These are phyloP conservation scores for Penicillium polonicum DNA, from an alignment of 2,329 filamentous ascomycete genomes.

Conservation along the genomic window DNA sequence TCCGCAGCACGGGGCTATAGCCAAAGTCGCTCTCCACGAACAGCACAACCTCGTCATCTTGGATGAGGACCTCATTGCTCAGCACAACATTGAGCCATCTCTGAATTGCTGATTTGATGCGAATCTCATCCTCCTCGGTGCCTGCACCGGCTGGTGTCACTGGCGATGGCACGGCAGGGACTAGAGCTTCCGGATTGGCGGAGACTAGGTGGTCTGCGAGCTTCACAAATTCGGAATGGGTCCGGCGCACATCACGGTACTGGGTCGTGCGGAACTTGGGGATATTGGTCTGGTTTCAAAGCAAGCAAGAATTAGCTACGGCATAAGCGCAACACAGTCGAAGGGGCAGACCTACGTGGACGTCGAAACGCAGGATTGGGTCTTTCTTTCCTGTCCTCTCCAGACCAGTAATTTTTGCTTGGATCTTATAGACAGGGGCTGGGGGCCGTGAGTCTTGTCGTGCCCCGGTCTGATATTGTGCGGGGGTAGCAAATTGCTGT, in stretches of 20 bases:
- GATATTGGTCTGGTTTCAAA: constrained; percentile 76
- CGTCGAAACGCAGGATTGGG: constrained; percentile 89
- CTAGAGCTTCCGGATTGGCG: constrained; percentile 92
- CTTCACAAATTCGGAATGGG: constrained; percentile 94
- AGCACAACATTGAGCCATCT: constrained; percentile 95
- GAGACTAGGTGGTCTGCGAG: constrained; percentile 95
- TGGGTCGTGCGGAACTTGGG: constrained; percentile 96
- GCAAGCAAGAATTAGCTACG: constrained; percentile 7
- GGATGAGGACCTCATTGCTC: constrained; percentile 85
- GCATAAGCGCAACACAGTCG: neutral
- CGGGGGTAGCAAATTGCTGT: constrained; percentile 44
- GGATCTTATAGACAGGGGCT: constrained; percentile 75
- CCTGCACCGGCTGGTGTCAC: constrained; percentile 90
- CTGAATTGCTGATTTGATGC: constrained; percentile 87
- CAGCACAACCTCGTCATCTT: constrained; percentile 94
- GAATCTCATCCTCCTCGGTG: constrained; percentile 89
- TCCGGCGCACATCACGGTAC: constrained; percentile 92
- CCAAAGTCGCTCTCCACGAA: constrained; percentile 99
- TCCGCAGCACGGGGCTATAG: constrained; percentile 91
- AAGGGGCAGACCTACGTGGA: constrained; percentile 67
- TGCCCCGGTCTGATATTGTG: constrained; percentile 49
- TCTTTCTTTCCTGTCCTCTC: constrained; percentile 95
- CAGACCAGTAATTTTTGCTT: constrained; percentile 90
- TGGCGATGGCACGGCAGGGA: constrained; percentile 92
- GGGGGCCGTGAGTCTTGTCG: constrained; percentile 44